These are phyloP conservation scores for Psilocybe mexicana DNA, from an alignment of 1,284 basidiomycete genomes.

Conservation along the genomic window DNA sequence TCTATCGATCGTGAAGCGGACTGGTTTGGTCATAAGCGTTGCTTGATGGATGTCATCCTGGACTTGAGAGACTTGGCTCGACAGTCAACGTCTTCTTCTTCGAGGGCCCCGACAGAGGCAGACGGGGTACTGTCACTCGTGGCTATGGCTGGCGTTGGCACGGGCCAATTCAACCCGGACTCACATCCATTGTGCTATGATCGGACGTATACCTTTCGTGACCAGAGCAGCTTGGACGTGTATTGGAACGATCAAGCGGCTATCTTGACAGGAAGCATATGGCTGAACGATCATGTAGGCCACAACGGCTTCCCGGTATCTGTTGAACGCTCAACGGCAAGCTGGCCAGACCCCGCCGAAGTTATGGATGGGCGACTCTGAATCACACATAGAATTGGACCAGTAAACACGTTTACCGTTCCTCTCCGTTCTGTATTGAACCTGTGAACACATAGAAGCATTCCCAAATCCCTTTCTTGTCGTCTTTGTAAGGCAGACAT, in stretches of 20 bases:
- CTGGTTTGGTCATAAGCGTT: constrained; percentile 27
- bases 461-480: neutral
- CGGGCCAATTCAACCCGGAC: constrained; percentile 13
- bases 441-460: neutral
- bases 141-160: constrained; percentile 1
- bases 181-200: constrained; percentile 1
- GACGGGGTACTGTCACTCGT: constrained; percentile 19
- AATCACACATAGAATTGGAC: constrained; percentile 2
- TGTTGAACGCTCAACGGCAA: constrained; percentile 47
- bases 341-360: constrained; percentile 27
- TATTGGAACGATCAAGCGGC: constrained; percentile 41
- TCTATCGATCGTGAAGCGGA: constrained; percentile 25
- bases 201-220: constrained; percentile 30
- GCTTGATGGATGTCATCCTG: constrained; percentile 41
- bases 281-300: constrained; percentile 18
- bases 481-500: constrained; percentile 2
- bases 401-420: constrained; percentile 11
- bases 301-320: constrained; percentile 39
- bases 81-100: constrained; percentile 7
- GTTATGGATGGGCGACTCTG: no score
- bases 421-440: constrained; percentile 8
- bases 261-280: constrained; percentile 28
- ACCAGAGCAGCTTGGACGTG: constrained; percentile 32
- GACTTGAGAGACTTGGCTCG: constrained; percentile 34
- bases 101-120: neutral